Base-by-base conservation (phyloP, 139 green algal genomes). In the Trebouxia sp. region DNA sequence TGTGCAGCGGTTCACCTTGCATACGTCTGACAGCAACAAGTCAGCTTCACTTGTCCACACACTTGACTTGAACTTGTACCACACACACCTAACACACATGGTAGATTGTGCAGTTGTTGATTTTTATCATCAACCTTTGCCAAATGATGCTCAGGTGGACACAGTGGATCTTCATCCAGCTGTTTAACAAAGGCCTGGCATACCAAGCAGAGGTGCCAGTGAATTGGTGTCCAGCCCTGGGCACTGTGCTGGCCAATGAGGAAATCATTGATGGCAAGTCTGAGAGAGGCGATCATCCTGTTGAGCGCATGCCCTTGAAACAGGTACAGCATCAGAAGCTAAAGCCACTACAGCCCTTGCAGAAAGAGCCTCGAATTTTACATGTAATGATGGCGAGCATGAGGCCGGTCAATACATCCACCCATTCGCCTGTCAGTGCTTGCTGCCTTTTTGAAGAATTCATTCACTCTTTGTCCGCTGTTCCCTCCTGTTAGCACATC, bases 111-210 rank as follows among this genome's bases (percentile, higher is more conserved):
- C n/a, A n/a, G n/a, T n/a, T n/a, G n/a, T n/a, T n/a, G n/a, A n/a
- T n/a, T n/a, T n/a, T n/a, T n/a, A n/a, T n/a, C n/a, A n/a, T n/a
- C n/a, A n/a, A n/a, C n/a, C n/a, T n/a, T n/a, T n/a, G n/a, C n/a
- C n/a, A n/a, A n/a, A n/a, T n/a, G n/a, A n/a, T 38, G 26, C 15
- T 66, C 90, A 95, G 90, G 76, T 99, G 97, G 97, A 99, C 97
- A 7, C 97, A 99, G 86, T 99, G 97, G 97, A 99, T 99, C 82
- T 99, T 99, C 90, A 89, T 98, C 81, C 85, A 98, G 91, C 91
- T 99, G 76, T 92, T 96, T 74, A 90, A 98, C 65, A 86, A 83
- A 45, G 97, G 93, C 17, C 88, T 99, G 67, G 97, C 97, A 28
- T 99, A 99, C 88, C 94, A 97, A 86, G 95, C 96, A 0, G 96